Base-by-base conservation (phyloP, 371 early-diverging fungal genomes). In the Batrachochytrium dendrobatidis region DNA sequence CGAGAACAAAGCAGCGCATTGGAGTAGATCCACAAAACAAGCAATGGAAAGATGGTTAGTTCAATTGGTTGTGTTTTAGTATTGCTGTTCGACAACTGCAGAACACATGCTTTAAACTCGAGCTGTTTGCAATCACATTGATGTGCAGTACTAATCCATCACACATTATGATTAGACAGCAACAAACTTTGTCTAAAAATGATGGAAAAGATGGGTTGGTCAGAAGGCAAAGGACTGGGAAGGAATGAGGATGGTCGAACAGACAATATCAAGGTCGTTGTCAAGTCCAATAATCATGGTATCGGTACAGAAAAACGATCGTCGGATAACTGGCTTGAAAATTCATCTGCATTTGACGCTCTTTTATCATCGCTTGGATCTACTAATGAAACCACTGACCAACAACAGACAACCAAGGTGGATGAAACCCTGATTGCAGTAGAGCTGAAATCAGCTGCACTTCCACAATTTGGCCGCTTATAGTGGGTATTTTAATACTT, bases 321-420 rank as follows among this genome's bases (percentile, higher is more conserved):
- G 3, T 76, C 73, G n/a, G 89, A 94, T 62, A 94, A 95, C 70
- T 94, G 95, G 95, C 81, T 94, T n/a, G 90, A 85, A 28, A 89
- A 92, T 65, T 84, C 92, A 20, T 85, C 82, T 58, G 95, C 90
- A 1, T 94, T 92, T 65, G 82, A 85, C n/a, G 76, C 76, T 34
- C 76, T 96, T n/a, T 75, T 96, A 64, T 83, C 79, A 33, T 82
- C 85, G 32, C 71, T 95, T 34, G 91, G 81, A 66, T 57, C 45
- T 22, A 63, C 44, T 7, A 63, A 73, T 49, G 53, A 71, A 39
- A 68, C 24, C 59, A 75, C 34, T 59, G 69, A 70, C 62, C 68
- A 45, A 62, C 61, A 71, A 57, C 61, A 71, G 59, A 59, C 70
- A 45, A 67, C 67, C 33, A 70, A 64, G 55, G 62, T 67, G 52